Base-by-base conservation (phyloP, 495 filamentous ascomycete species). In the Apiosordaria backusii region DNA sequence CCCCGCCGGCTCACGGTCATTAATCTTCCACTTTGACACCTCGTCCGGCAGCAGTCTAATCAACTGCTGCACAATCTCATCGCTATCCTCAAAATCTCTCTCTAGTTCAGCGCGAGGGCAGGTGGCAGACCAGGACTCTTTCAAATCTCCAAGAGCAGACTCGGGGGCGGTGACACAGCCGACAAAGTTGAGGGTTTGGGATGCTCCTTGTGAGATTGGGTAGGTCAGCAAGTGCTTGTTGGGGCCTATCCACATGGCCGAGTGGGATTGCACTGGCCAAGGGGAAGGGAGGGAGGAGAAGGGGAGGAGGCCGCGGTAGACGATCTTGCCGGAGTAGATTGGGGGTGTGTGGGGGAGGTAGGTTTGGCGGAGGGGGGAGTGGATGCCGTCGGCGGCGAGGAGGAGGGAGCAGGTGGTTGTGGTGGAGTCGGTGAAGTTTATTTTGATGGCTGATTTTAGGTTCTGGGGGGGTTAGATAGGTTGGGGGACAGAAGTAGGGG, bases 331-430 rank as follows among this genome's bases (percentile, higher is more conserved):
- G 0, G 67, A 80, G 72, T 80, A 86, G 19, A 71, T 57, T 0
- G 82, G 35, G 35, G 35, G 77, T 59, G 78, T 74, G 59, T 73
- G 72, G 4, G 65, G 23, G n/a, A 67, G 53, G 59, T 67, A 76
- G 74, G 0, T 75, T 73, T n/a, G n/a, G 24, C 84, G 77, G 0
- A 85, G 74, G 1, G 72, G 70, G 4, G 83, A 85, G 59, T 79
- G 81, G 64, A 87, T 83, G 1, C 85, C 85, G 68, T 87, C 85
- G 67, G 81, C 84, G n/a, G 81, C 85, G 61, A 87, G 81, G 10
- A 86, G 79, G 4, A 79, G 61, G 52, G 77, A 70, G 0, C 75
- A 74, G 1, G 50, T 26, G 1, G 70, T 66, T 0, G 69, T n/a
- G 9, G 70, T 73, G 3, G 68, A 72, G 57, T 79, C 77, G 16